Evolutionary conservation across 805 yeast genomes (phyloP), one percentile per base, ranked within the genome.

Genomic region (Suhomyces sp.): DNA sequence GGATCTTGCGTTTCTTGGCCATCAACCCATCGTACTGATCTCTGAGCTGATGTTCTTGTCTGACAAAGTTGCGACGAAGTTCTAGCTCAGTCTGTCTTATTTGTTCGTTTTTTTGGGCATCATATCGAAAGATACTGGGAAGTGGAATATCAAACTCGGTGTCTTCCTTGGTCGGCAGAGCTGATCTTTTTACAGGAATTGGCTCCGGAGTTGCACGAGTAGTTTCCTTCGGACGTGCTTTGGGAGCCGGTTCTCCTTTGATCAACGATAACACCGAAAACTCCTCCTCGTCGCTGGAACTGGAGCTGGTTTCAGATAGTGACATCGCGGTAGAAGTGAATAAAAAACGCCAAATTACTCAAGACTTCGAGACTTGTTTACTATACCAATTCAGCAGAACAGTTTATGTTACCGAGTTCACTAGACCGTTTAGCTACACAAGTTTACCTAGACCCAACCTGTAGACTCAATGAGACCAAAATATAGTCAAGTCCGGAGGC

Each of bases 41-140:
- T 19, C 46, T 47, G 15, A 59, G 54, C 44, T 59, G 52, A 8
- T 26, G 44, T 26, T 59, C 61, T 9, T 65, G 68, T 9, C 54
- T 51, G 2, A n/a, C 50, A 29, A 70, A 36, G 19, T 60, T 65
- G 7, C 50, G 50, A 26, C 61, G 51, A 29, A 71, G 65, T 31
- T 60, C 54, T 5, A 51, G 40, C 46, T 64, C 60, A 46, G 56
- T 60, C 31, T 47, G 51, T n/a, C 61, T 56, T 6, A 71, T 53
- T 49, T 57, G 52, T 26, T 64, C 62, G 49, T 72, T 67, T 44
- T 55, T 59, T 40, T 57, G 61, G 22, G 70, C 76, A 40, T 65
- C 68, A 13, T 59, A 57, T 31, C 58, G 58, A 50, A 72, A 72
- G 2, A 72, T 59, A 12, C 66, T 48, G 1, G 77, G 76, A 22